These are phyloP conservation scores for Aspergillus cejpii DNA, from an alignment of 2,329 filamentous ascomycete genomes.

Conservation along the genomic window DNA sequence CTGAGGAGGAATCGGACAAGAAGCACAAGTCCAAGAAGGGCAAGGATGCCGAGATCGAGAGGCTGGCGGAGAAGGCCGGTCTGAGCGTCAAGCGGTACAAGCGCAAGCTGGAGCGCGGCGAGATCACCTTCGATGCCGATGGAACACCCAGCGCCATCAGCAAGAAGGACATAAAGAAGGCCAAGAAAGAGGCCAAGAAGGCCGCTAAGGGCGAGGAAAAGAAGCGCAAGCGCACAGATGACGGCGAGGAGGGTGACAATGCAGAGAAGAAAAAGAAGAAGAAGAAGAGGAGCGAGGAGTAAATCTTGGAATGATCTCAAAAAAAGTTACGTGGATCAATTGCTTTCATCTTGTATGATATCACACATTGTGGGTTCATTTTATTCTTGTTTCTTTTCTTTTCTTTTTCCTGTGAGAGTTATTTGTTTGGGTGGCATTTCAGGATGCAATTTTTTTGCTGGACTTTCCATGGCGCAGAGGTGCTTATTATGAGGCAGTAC, in stretches of 20 bases:
- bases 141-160: conserved; percentile 61
- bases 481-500: conserved; percentile 24
- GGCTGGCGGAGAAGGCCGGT: conserved; percentile 60
- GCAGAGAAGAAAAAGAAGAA: conserved; percentile 47
- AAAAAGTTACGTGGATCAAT: conserved; percentile 22
- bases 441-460: conserved; percentile 23
- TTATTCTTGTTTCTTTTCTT: conserved; percentile 25
- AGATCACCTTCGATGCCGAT: conserved; percentile 60
- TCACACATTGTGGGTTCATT: conserved; percentile 32
- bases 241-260: conserved; percentile 50
- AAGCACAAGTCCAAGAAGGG: conserved; percentile 39
- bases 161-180: conserved; percentile 72
- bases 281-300: conserved; percentile 58
- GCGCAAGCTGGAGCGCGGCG: conserved; percentile 68
- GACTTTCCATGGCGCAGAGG: conserved; percentile 28
- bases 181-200: conserved; percentile 57
- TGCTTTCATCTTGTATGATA: conserved; percentile 39
- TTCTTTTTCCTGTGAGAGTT: conserved; percentile 23
- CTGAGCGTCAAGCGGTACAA: conserved; percentile 70
- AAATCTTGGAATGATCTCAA: conserved; percentile 13
- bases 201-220: conserved; percentile 54
- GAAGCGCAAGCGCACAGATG: conserved; percentile 60
- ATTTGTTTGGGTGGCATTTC: conserved; percentile 33
- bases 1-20: conserved; percentile 27
- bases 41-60: conserved; percentile 46